Evolutionary conservation across 805 yeast species (phyloP), one percentile per base, ranked within the genome.

Genomic region (Barnettozyma wickerhamii): DNA sequence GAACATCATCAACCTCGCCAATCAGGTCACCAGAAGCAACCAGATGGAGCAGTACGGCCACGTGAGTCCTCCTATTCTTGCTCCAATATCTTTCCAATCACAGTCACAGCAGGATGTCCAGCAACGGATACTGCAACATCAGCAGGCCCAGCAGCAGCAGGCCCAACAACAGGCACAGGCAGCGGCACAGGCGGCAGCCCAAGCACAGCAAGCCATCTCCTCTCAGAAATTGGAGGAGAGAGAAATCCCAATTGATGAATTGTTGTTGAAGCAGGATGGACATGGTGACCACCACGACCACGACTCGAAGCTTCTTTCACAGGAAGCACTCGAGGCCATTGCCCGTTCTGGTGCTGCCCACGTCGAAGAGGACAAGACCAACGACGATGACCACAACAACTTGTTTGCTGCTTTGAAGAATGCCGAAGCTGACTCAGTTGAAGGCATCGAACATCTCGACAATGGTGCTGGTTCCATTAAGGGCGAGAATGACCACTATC

Each of bases 401-500:
- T 24, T 46, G 20, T 46, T 46, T 36, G 49, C 49, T 15, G 49
- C 49, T 18, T 33, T 46, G 33, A 43, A 41, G 35, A 46, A 40
- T 31, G 49, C 49, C 10, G 40, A 42, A 13, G 37, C 28, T 10
- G 19, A 23, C 15, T 24, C 35, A 9, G 28, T 28, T 23, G 29
- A 33, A 24, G 33, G 31, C 9, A 19, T 21, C 14, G 35, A 19
- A 7, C 14, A 28, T 27, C 15, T 10, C 7, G 23, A 18, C 12
- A 26, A 20, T 28, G 57, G 53, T 32, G 51, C 48, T 9, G 45
- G 44, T 15, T 48, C 55, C 19, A 37, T 47, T 17, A 45, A 53
- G 19, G 43, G 52, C n/a, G 59, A 55, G 33, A 54, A 53, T 33
- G 59, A 58, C 15, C 54, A 57, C 17, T 55, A 52, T 35, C 50